These are phyloP conservation scores for Quercus glauca DNA, from an alignment of 306 rosid species.

Conservation along the genomic window DNA sequence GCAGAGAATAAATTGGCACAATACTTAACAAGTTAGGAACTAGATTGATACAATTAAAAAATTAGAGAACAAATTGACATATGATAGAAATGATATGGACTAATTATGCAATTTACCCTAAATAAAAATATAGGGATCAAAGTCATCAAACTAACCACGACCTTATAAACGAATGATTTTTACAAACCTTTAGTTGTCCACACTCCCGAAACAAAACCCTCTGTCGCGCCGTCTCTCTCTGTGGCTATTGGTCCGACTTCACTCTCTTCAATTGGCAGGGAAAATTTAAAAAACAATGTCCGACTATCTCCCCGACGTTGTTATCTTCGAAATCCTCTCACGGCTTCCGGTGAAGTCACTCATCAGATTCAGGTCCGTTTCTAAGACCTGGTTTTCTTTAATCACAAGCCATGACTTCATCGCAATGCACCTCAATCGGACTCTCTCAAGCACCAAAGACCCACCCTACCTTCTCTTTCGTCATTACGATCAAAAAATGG, in stretches of 20 bases:
- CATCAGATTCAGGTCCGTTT: neutral
- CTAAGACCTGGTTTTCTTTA: slow-evolving; percentile 13
- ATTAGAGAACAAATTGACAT: rapidly evolving
- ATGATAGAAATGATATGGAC: rapidly evolving
- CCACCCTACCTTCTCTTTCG: slow-evolving; percentile 4
- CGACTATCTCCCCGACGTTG: neutral
- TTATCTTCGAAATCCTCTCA: slow-evolving; percentile 5
- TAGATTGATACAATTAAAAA: rapidly evolving
- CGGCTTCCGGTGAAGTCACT: slow-evolving; percentile 14
- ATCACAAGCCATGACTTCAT: slow-evolving; percentile 1
- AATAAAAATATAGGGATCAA: too few relatives aligned
- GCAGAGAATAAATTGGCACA: rapidly evolving
- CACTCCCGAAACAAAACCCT: too few relatives aligned
- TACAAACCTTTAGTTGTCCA: too few relatives aligned
- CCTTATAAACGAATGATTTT: too few relatives aligned
- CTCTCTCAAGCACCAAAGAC: neutral
- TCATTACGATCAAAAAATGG: too few relatives aligned
- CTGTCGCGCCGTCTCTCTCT: too few relatives aligned
- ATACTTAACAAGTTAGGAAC: too few relatives aligned
- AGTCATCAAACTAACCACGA: too few relatives aligned
- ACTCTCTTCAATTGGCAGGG: too few relatives aligned
- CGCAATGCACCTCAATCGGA: neutral
- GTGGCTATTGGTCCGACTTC: too few relatives aligned
- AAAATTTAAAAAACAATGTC: neutral
- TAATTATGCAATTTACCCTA: too few relatives aligned